These are phyloP conservation scores for Fraxinus sp. DNA, from an alignment of 305 asterid genomes.

Conservation along the genomic window DNA sequence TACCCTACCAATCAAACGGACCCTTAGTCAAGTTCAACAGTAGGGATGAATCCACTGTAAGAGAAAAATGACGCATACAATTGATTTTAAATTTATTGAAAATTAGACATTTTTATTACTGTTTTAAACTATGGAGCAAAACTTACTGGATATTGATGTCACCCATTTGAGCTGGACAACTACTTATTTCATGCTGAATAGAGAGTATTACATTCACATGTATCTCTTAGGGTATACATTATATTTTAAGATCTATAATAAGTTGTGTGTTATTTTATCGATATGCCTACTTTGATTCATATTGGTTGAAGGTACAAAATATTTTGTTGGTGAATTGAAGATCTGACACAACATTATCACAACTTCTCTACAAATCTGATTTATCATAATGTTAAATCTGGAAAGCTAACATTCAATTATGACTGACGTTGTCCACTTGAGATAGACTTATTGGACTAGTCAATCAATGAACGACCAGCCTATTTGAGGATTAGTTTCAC, in stretches of 20 bases:
- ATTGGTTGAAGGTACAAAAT: not conserved
- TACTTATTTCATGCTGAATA: not conserved
- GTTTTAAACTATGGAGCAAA: not conserved
- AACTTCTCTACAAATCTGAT: not conserved
- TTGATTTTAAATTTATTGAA: not conserved
- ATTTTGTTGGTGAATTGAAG: not conserved
- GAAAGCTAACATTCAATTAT: not conserved
- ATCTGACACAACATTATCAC: not conserved
- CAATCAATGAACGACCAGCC: not conserved
- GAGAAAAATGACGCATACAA: not conserved
- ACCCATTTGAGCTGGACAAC: not conserved
- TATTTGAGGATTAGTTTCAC: not conserved
- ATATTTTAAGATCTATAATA: not conserved
- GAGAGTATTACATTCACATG: not conserved
- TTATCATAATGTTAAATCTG: not conserved
- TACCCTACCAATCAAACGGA: too few species aligned
- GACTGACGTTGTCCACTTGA: not conserved
- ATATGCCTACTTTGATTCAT: not conserved
- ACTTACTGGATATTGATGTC: not conserved
- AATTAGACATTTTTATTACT: not conserved
- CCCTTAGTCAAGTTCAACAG: not conserved
- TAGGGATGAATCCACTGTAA: not conserved
- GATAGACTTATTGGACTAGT: not conserved
- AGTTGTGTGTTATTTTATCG: not conserved
- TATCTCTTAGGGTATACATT: not conserved